A percentile compares a stretch with the other conserved stretches of the same genome.
These are phyloP conservation scores for Penicillium coffeae DNA, from an alignment of 495 filamentous ascomycete species.

Conservation along the genomic window DNA sequence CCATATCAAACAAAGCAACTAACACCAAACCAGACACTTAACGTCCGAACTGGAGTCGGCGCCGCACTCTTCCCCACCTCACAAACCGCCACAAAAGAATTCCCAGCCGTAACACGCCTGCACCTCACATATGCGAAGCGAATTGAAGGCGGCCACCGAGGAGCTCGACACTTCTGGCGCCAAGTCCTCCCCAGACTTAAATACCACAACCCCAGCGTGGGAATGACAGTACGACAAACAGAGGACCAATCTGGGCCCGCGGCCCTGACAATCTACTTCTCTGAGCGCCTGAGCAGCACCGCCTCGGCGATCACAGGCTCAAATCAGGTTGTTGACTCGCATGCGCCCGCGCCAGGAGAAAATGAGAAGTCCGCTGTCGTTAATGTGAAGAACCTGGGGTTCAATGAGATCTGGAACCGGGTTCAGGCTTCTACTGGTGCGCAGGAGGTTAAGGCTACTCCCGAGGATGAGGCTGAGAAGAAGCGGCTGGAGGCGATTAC, in stretches of 20 bases:
- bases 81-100: conserved; percentile 44
- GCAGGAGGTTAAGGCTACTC: conserved; percentile 51
- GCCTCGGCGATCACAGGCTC: conserved; percentile 22
- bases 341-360: conserved; percentile 32
- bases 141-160: conserved; percentile 59
- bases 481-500: conserved; percentile 55
- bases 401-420: conserved; percentile 59
- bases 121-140: conserved; percentile 74
- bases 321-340: conserved; percentile 26
- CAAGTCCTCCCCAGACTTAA: conserved; percentile 79
- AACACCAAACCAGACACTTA: conserved; percentile 54
- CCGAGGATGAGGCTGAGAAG: conserved; percentile 58
- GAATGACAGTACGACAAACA: conserved; percentile 74
- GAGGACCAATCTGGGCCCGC: conserved; percentile 47
- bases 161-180: conserved; percentile 88
- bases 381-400: conserved; percentile 34
- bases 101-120: conserved; percentile 65
- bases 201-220: conserved; percentile 84
- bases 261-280: conserved; percentile 77
- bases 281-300: conserved; percentile 33
- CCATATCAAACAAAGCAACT: no score
- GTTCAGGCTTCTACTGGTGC: conserved; percentile 70
- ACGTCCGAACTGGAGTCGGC: conserved; percentile 70
- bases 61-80: conserved; percentile 69
- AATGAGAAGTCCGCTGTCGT: conserved; percentile 34